These are phyloP conservation scores for Tremellales sp. DNA, from an alignment of 1,284 basidiomycete genomes.

Conservation along the genomic window DNA sequence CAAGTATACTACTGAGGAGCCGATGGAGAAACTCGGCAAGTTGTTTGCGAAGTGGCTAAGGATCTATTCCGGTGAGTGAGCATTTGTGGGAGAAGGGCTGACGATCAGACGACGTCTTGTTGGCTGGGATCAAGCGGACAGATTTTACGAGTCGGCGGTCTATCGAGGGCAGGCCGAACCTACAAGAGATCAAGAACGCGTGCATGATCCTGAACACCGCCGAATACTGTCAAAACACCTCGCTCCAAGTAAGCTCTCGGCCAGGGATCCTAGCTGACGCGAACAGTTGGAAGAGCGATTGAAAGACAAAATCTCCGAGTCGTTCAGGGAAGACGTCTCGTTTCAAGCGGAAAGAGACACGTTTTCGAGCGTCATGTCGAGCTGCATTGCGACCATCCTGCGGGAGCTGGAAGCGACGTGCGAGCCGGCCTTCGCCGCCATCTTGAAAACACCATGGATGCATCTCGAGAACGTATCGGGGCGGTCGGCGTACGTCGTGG, in stretches of 20 bases:
- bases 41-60: slow-evolving; percentile 91
- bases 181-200: slow-evolving; percentile 69
- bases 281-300: slow-evolving; percentile 79
- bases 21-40: slow-evolving; percentile 70
- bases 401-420: slow-evolving; percentile 75
- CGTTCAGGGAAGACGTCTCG: slow-evolving; percentile 71
- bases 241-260: slow-evolving; percentile 60
- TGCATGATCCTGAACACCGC: slow-evolving; percentile 92
- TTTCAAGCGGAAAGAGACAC: slow-evolving; percentile 81
- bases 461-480: slow-evolving; percentile 76
- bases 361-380: slow-evolving; percentile 82
- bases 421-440: slow-evolving; percentile 68
- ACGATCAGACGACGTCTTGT: slow-evolving; percentile 70
- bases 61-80: slow-evolving; percentile 79
- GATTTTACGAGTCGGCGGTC: slow-evolving; percentile 57
- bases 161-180: slow-evolving; percentile 68
- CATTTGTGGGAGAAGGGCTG: background rate
- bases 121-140: slow-evolving; percentile 66
- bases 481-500: slow-evolving; percentile 72
- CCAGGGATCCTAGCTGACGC: background rate
- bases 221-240: slow-evolving; percentile 93
- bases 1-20: slow-evolving; percentile 67
- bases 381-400: slow-evolving; percentile 70
- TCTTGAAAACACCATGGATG: slow-evolving; percentile 72
- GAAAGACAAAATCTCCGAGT: slow-evolving; percentile 70